These are phyloP conservation scores for Xylaria curta DNA, from an alignment of 495 filamentous ascomycete genomes.

Conservation along the genomic window DNA sequence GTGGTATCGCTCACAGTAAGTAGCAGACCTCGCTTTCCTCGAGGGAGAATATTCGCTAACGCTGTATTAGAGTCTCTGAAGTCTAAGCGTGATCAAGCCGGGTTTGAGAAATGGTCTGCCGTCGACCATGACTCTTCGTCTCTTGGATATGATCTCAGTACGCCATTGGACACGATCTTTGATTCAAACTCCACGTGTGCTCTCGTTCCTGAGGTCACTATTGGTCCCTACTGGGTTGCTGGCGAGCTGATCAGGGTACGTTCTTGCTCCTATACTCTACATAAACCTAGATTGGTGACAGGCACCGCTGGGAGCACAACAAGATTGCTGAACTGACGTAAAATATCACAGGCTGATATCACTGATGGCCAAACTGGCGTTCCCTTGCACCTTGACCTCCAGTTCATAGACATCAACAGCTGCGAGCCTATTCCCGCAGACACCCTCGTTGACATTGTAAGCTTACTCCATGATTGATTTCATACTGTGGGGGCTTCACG, in stretches of 20 bases:
- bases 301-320: neutral
- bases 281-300: neutral
- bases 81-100: slow-evolving; percentile 37
- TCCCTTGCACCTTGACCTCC: slow-evolving; percentile 58
- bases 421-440: slow-evolving; percentile 55
- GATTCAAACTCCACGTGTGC: slow-evolving; percentile 44
- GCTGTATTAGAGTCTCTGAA: slow-evolving; percentile 31
- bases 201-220: slow-evolving; percentile 46
- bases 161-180: slow-evolving; percentile 56
- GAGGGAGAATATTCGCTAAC: slow-evolving; percentile 10
- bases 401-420: slow-evolving; percentile 60
- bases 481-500: neutral
- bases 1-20: slow-evolving; percentile 55
- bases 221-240: slow-evolving; percentile 50
- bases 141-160: slow-evolving; percentile 45
- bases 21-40: slow-evolving; percentile 25
- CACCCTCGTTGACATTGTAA: slow-evolving; percentile 61
- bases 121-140: slow-evolving; percentile 33
- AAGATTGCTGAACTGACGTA: slow-evolving; percentile 29
- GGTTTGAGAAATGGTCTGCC: slow-evolving; percentile 37
- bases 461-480: neutral
- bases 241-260: slow-evolving; percentile 50
- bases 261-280: neutral
- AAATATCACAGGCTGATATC: slow-evolving; percentile 52
- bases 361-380: slow-evolving; percentile 55